Base-by-base conservation (phyloP, 768 basidiomycete genomes). In the Coprinellus micaceus region DNA sequence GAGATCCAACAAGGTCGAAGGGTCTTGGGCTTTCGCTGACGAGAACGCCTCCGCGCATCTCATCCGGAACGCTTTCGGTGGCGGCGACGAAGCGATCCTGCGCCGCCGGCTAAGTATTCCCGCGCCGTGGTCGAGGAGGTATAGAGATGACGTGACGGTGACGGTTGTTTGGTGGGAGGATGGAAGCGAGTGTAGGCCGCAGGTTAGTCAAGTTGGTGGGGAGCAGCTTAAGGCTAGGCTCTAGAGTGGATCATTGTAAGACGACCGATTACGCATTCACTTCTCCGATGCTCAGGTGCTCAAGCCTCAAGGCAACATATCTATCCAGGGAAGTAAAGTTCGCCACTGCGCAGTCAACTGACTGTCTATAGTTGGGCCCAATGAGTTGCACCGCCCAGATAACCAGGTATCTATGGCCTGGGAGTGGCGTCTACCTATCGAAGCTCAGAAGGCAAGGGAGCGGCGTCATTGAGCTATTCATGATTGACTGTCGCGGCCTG, bases 1-100 rank as follows among this genome's bases (percentile, higher is more conserved):
- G 66, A 68, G 69, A 52, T 63, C 63, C 10, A 66, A 60, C 39
- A 65, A 77, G 21, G 55, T 65, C 21, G 60, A 75, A 29, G 83
- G 83, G 13, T 75, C 78, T 10, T 94, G 91, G 91, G 79, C 82
- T 7, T 96, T 95, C 62, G 80, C 77, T 47, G 91, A 94, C 64
- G 84, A 85, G 17, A 89, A 93, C 62, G 65, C 90, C 54, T 81
- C 87, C 58, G 83, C 88, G 37, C 94, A 95, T 69, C 74, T 96
- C 17, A 91, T 95, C 56, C 79, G 93, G 59, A 96, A 96, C 65
- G 91, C 93, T n/a, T 84, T 94, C 57, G 91, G 91, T n/a, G 92
- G 94, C 28, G 89, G 82, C 2, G 82, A 94, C 64, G 76, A 80
- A 53, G 65, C 56, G 46, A 69, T 71, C 49, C 75, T 95, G 57